Evolutionary conservation across 1,284 basidiomycete genomes (phyloP), one percentile per base, ranked within the genome.

Genomic region (Caloboletus firmus): DNA sequence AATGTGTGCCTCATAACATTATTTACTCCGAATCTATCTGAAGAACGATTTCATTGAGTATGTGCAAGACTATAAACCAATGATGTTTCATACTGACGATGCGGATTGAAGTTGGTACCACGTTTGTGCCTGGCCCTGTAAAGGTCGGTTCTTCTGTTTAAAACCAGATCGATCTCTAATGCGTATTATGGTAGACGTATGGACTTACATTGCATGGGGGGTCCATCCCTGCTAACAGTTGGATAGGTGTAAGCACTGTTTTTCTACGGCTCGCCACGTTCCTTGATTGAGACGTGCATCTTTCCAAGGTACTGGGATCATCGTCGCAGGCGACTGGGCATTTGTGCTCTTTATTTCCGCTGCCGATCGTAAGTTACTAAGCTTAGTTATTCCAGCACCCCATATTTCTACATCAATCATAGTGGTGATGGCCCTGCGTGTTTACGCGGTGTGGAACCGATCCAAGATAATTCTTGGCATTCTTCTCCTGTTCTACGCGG

Each of bases 41-140:
- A 17, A 26, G 22, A 11, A 12, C 1, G 10, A 10, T 26, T 8
- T n/a, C 41, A 3, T 13, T 49, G 1, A 6, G 47, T 47, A 49
- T 24, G 47, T 49, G 9, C 1, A 34, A 26, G 1, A 5, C 6
- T 28, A 12, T 18, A 1, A 15, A 1, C 2, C 0, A 1, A 7
- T 10, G 17, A 6, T 5, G 9, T 26, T 26, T 2, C n/a, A 2
- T 7, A 30, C 37, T 57, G 36, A 59, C 17, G 9, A 9, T n/a
- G 9, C 8, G 26, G 1, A 6, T 22, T 11, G 1, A 24, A 58
- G 57, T 26, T 22, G 18, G 32, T 2, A 34, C 20, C 3, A 18
- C 30, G 18, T 49, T 58, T 35, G 8, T 59, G 10, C 51, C 34
- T n/a, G 57, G 57, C 5, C 57, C 57, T 7, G 8, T 30, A 13